Evolutionary conservation across 2,329 filamentous ascomycete genomes (phyloP), one percentile per base, ranked within the genome.

Genomic region (Bipolaris sorokiniana): DNA sequence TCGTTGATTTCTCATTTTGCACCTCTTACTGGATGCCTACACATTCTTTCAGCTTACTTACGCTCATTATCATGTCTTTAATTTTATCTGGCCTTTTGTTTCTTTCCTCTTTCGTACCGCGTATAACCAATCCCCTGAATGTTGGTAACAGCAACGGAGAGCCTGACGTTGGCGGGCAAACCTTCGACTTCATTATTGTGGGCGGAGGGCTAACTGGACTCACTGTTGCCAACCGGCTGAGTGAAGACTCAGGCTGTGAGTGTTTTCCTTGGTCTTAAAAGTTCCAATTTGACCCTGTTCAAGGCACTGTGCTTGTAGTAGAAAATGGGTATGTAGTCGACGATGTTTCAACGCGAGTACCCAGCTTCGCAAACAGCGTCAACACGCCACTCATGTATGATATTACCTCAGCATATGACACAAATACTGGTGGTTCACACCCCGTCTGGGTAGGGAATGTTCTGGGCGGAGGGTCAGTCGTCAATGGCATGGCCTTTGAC

Each of bases 401-500:
- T 34, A 71, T 72, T 23, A 56, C 57, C 9, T 71, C 66, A 4
- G 68, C 61, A 13, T 63, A 66, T 7, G 61, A 68, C 37, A 58
- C 46, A 15, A 62, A 62, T 11, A 59, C 61, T 22, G 59, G 59
- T 3, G 53, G 59, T 13, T 56, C 56, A 4, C 61, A 59, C 33
- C 59, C 63, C 15, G 63, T 67, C 1, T 65, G 51, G 37, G 65
- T 69, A 1, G 62, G 62, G 6, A 67, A 68, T 9, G 69, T 73
- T 1, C 68, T 78, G 3, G 76, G 77, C 3, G 77, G 76, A 1
- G 71, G 73, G 10, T 72, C 69, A 16, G 71, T 73, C 1, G 69
- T 78, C 22, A 78, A 79, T 61, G 73, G 28, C 10, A 31, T 31
- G 28, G 28, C 28, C 28, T 31, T 31, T 31, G 28, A 31, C 10